Conservation (phyloP, 2,329 filamentous ascomycete species). For the Pseudocercospora crystallina region DNA sequence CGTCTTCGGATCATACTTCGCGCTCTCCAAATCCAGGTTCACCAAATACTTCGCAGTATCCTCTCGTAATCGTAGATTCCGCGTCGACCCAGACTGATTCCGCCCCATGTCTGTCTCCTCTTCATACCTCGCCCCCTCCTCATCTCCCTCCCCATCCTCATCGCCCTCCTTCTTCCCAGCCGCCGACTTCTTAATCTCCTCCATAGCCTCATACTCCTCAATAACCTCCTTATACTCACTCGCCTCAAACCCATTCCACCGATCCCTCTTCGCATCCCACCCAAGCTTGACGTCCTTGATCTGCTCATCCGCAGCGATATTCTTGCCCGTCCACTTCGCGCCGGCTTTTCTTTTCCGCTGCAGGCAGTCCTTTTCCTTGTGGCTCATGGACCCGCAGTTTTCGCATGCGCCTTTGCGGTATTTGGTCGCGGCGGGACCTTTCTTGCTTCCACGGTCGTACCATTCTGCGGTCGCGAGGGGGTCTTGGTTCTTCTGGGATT, state of each 20-base stretch:
- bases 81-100: conserved; percentile 84
- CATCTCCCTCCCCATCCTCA: conserved; percentile 45
- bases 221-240: conserved; percentile 84
- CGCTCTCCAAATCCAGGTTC: conserved; percentile 92
- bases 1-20: conserved; percentile 97
- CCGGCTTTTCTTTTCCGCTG: conserved; percentile 84
- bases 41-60: conserved; percentile 96
- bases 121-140: conserved; percentile 69
- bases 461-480: conserved; percentile 69
- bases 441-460: conserved; percentile 82
- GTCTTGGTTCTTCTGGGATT: conserved; percentile 63
- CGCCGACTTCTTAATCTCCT: conserved; percentile 61
- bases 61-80: conserved; percentile 87
- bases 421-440: conserved; percentile 85
- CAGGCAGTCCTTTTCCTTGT: conserved; percentile 92
- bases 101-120: conserved; percentile 97
- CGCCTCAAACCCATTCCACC: conserved; percentile 97
- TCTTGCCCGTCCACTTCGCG: conserved; percentile 85
- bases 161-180: conserved; percentile 46
- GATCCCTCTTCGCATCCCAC: conserved; percentile 96
- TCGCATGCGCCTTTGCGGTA: conserved; percentile 98
- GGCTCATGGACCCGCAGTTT: conserved; percentile 96
- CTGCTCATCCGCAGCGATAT: conserved; percentile 90
- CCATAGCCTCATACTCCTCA: conserved; percentile 83
- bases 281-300: conserved; percentile 82